Percentiles rank a stretch among this genome's conserved stretches.
Evolutionary conservation across 2,329 filamentous ascomycete genomes (phyloP).

Genomic region (Claviceps pusilla): DNA sequence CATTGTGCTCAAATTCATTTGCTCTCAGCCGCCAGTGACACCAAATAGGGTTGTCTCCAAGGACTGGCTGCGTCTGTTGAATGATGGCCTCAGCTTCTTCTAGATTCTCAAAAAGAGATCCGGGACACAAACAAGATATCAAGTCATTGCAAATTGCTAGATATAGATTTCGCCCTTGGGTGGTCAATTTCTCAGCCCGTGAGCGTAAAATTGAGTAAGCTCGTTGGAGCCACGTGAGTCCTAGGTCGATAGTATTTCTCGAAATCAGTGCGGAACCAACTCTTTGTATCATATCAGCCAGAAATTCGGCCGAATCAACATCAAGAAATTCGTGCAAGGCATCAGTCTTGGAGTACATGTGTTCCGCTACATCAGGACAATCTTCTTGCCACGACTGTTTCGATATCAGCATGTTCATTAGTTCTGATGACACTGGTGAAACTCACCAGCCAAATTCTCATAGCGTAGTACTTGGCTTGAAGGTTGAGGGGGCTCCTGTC

Average conservation of each 20-base stretch:
- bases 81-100: slow-evolving; percentile 42
- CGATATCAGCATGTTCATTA: slow-evolving; percentile 7
- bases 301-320: slow-evolving; percentile 37
- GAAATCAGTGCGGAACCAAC: slow-evolving; percentile 49
- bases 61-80: slow-evolving; percentile 44
- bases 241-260: slow-evolving; percentile 36
- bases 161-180: slow-evolving; percentile 47
- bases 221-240: slow-evolving; percentile 59
- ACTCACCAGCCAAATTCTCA: slow-evolving; percentile 52
- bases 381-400: slow-evolving; percentile 58
- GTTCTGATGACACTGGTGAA: not conserved
- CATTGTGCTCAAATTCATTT: slow-evolving; percentile 31
- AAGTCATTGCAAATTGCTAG: slow-evolving; percentile 50
- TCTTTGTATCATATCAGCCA: slow-evolving; percentile 55
- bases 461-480: slow-evolving; percentile 46
- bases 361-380: slow-evolving; percentile 60
- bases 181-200: slow-evolving; percentile 38
- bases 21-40: slow-evolving; percentile 54
- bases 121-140: slow-evolving; percentile 38
- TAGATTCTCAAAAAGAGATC: slow-evolving; percentile 27
- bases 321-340: slow-evolving; percentile 26
- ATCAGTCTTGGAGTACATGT: slow-evolving; percentile 52
- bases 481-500: slow-evolving; percentile 16
- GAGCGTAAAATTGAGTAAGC: slow-evolving; percentile 43
- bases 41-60: slow-evolving; percentile 50